These are phyloP conservation scores for Sugiyamaella novakii DNA, from an alignment of 1,139 yeast genomes.

Conservation along the genomic window DNA sequence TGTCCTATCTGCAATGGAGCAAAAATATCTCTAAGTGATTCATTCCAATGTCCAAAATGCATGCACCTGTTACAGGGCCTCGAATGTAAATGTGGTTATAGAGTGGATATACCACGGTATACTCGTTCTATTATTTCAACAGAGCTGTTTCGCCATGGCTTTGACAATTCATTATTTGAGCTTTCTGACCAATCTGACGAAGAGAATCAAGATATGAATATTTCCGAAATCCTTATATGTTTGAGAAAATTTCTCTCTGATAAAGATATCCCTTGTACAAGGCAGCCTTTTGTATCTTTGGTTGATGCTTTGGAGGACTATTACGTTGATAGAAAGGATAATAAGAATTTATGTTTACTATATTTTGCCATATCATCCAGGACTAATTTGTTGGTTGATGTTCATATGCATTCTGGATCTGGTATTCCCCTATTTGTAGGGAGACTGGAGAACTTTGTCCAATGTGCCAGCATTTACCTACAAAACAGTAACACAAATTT, in stretches of 20 bases:
- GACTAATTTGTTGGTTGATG: constrained; percentile 3
- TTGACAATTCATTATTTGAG: not conserved
- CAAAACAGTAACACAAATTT: not conserved
- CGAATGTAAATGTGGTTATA: constrained; percentile 13
- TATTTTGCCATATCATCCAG: constrained; percentile 4
- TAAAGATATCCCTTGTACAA: constrained; percentile 11
- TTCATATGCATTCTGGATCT: constrained; percentile 6
- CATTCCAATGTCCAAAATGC: constrained; percentile 19
- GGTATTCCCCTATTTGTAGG: constrained; percentile 7
- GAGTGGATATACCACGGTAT: not conserved
- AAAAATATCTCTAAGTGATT: constrained; percentile 9
- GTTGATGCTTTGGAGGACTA: not conserved
- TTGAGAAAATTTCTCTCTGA: constrained; percentile 6
- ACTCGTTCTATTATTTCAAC: not conserved
- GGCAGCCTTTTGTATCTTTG: constrained; percentile 11
- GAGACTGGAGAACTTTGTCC: constrained; percentile 1
- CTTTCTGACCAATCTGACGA: not conserved
- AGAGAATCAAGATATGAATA: not conserved
- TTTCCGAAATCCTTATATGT: not conserved
- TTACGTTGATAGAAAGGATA: not conserved
- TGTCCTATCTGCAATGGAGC: constrained; percentile 15
- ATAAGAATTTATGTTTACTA: constrained; percentile 1
- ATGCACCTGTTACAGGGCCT: not conserved
- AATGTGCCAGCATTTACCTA: not conserved
- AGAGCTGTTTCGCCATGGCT: not conserved